Evolutionary conservation across 176 grass and related monocot genomes (phyloP), one percentile per base, ranked within the genome.

Genomic region (Paspalum vaginatum): DNA sequence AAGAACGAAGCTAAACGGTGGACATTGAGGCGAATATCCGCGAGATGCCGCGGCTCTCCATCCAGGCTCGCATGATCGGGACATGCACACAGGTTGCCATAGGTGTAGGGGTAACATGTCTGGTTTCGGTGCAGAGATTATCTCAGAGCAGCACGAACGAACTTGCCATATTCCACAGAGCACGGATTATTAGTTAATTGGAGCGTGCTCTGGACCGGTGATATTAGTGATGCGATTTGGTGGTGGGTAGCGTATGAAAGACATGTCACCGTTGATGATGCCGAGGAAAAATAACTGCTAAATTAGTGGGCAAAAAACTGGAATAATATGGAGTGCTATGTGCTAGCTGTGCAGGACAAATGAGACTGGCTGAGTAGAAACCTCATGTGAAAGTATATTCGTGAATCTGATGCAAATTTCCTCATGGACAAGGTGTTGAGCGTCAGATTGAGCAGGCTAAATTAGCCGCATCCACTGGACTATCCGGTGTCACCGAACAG

Each of bases 11-110:
- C 43, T 7, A 65, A 18, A 32, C 67, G 58, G 56, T 86, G 84
- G 76, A 86, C 8, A 79, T 80, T 80, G 76, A 80, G 76, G 76
- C 51, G 68, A 56, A 80, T 74, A 86, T 81, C 67, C 77, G 4
- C 17, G 10, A 41, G 61, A 66, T 79, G 12, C 26, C 65, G 7
- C 46, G 78, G 11, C 65, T 57, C 60, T 74, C 75, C 77, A 0
- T 9, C 44, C 20, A 24, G 47, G 67, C 20, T 64, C 56, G 54
- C 56, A 9, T 6, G 51, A 44, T 54, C 21, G 51, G 43, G 62
- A 77, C 62, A 25, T n/a, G n/a, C n/a, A 8, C 66, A 68, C 11
- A 2, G 48, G 21, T 48, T 16, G 67, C 21, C 6, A 48, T 49
- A 17, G 24, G 68, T 11, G 24, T 25, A 61, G 58, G 27, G 11